Evolutionary conservation across 2,329 filamentous ascomycete genomes (phyloP).

Genomic region (Stagonosporopsis vannaccii): DNA sequence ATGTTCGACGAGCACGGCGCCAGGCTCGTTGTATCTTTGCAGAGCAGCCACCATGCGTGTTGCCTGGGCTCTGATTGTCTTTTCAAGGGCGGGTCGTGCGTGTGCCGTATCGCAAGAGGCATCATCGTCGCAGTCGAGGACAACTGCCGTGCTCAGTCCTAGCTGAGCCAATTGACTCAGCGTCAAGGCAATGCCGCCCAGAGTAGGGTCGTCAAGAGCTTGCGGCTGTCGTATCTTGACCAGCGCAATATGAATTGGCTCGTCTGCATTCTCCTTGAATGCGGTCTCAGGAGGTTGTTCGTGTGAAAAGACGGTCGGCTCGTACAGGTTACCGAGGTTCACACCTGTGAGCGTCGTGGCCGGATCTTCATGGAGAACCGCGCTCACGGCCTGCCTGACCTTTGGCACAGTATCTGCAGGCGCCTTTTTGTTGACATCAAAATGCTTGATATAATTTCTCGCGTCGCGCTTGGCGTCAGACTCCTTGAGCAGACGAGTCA

Average conservation of each 20-base stretch:
- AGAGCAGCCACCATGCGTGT: conserved; percentile 78
- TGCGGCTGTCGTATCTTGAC: conserved; percentile 84
- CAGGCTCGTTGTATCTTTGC: conserved; percentile 71
- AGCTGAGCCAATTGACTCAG: conserved; percentile 82
- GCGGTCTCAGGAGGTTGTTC: conserved; percentile 53
- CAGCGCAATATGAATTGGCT: conserved; percentile 77
- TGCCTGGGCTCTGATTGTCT: conserved; percentile 67
- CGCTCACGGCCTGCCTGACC: conserved; percentile 25
- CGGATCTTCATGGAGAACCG: conserved; percentile 40
- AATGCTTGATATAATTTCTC: conserved; percentile 88
- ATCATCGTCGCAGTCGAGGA: conserved; percentile 73
- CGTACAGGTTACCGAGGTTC: conserved; percentile 68
- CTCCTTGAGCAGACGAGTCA: conserved; percentile 71
- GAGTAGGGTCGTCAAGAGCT: conserved; percentile 69
- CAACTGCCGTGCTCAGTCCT: conserved; percentile 81
- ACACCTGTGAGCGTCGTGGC: conserved; percentile 58
- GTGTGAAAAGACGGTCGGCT: conserved; percentile 66
- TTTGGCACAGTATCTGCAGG: conserved; percentile 17
- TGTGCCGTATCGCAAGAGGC: conserved; percentile 39
- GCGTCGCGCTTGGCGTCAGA: conserved; percentile 93
- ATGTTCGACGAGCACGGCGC: conserved; percentile 73
- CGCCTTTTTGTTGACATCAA: conserved; percentile 58
- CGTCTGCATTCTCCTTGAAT: conserved; percentile 36
- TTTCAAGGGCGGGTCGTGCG: conserved; percentile 39
- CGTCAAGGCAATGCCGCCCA: conserved; percentile 81